phyloP scores from a whole-genome alignment of 495 filamentous ascomycete genomes.

The Choiromyces venosus region DNA sequence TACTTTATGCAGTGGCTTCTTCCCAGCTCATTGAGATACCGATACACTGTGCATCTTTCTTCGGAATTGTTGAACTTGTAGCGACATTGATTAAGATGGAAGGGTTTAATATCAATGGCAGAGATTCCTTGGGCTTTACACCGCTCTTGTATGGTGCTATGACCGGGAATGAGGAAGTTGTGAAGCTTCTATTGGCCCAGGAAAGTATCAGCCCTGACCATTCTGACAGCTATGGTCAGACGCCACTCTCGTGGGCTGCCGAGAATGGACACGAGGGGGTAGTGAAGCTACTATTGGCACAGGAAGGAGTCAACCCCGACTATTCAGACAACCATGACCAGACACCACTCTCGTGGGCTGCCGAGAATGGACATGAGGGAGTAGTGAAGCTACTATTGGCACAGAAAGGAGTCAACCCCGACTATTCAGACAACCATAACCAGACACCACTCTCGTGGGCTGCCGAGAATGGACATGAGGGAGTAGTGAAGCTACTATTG shows the following conservation, averaged over 20 bases:
- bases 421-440: background rate
- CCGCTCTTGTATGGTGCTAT: background rate
- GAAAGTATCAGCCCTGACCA: background rate
- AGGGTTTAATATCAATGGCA: background rate
- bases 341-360: background rate
- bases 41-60: background rate
- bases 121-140: background rate
- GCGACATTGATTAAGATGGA: background rate
- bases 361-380: background rate
- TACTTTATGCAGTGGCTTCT: background rate
- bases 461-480: background rate
- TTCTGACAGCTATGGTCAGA: background rate
- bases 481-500: background rate
- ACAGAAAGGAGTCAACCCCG: background rate
- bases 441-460: background rate
- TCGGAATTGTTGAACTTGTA: background rate
- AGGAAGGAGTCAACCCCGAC: background rate
- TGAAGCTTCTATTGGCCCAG: background rate
- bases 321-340: background rate
- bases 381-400: background rate
- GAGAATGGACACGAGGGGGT: background rate
- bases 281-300: background rate
- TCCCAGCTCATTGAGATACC: background rate
- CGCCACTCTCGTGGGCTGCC: background rate
- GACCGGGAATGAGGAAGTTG: background rate